Base-by-base conservation (phyloP, 2,329 filamentous ascomycete genomes). In the Penicillium sp. region DNA sequence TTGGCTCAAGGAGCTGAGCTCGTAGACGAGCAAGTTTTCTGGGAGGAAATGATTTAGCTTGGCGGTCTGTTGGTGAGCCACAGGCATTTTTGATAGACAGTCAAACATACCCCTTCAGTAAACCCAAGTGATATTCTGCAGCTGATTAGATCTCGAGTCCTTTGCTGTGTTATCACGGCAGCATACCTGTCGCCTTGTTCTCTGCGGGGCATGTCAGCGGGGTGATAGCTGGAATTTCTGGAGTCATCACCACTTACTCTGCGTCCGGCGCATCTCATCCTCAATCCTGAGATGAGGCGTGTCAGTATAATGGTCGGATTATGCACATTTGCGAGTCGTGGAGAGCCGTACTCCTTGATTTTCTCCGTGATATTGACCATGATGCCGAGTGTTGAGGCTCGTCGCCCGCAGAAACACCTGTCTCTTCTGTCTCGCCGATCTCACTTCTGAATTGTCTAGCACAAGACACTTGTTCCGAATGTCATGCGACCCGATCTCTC, bases 341-440 rank as follows among this genome's bases (percentile, higher is more conserved):
- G 8, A 14, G 19, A 7, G 7, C 48, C 53, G 65, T 71, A 95
- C 91, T 97, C 93, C 78, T 98, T 98, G 75, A 98, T 98, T 79
- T 95, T 97, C 40, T 98, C 94, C 53, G 93, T 97, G 55, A 98
- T 98, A 75, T 97, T 97, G 70, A 97, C 93, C 93, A 98, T 98
- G 60, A 62, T 71, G 65, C 33, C 59, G 52, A 53, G 58, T 41
- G 36, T 10, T 43, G 9, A 31, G 28, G 9, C 28, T 31, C 17
- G 5, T 8, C 28, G 28, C 28, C 28, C 16, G 14, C 10, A 16
- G 14, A 31, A 31, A 15, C 28, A 31, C 28, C 5, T 4, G 11
- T 6, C 10, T 6, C 6, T n/a, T 13, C 4, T 9, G 11, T 27
- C 25, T n/a, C n/a, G n/a, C n/a, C n/a, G n/a, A n/a, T n/a, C n/a